Base-by-base conservation (phyloP, 345 rosid species). In the Linum tenue region DNA sequence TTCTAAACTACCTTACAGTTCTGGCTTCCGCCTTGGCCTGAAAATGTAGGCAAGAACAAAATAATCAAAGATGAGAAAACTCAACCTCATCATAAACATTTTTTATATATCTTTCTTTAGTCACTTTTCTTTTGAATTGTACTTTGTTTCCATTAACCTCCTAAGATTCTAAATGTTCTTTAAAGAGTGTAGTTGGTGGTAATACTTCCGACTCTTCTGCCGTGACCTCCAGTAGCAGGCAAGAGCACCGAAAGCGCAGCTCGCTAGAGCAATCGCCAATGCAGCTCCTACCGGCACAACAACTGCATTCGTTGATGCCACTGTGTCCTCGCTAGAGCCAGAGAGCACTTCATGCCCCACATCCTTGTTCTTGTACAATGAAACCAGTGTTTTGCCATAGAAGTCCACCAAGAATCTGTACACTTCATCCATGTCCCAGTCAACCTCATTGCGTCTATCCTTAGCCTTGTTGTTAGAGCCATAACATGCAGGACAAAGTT, bases 251-350 rank as follows among this genome's bases (percentile, higher is more conserved):
- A 94, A 90, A 39, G 91, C 97, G 73, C 97, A 88, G 84, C 99
- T 94, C 53, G 96, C 96, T 42, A 94, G 77, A 39, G 97, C 97
- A 68, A 94, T 87, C 5, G 99, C 99, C 79, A 94, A 77, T 22
- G 99, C 99, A 62, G 99, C 96, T 60, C 97, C 99, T 16, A 88
- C 76, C 3, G 96, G 99, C 69, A 90, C 97, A 62, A 86, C 92
- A 7, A 94, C 76, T 7, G 96, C 95, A 69, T 80, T 88, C 15
- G 83, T 83, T 9, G 96, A 76, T 31, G 76, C 80, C 37, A 76
- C 83, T 72, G 76, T 69, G 38, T 94, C 91, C 67, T 86, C 97
- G 17, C 74, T 64, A 66, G 76, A 76, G 42, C 69, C 77, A 58
- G 65, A 71, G 6, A 64, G 74, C 35, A 66, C 81, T 69, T 78